Conservation (phyloP, 2,329 filamentous ascomycete species). For the Cladophialophora immunda region DNA sequence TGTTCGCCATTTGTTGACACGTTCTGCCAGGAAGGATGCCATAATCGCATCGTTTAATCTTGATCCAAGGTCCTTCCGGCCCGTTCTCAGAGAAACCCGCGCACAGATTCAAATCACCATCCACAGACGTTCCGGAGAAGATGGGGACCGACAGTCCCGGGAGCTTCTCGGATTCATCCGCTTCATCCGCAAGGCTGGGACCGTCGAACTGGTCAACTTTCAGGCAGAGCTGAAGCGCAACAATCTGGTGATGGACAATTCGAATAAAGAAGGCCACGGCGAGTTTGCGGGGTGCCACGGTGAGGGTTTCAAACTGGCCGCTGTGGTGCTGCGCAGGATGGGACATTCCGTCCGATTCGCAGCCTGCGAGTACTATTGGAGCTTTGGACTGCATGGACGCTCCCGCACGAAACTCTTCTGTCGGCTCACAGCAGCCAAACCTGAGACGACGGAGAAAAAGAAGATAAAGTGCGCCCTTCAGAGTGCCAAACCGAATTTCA, state of each 20-base stretch:
- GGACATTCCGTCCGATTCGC: slow-evolving; percentile 36
- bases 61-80: slow-evolving; percentile 25
- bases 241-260: slow-evolving; percentile 15
- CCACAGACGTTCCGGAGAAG: neutral
- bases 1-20: slow-evolving; percentile 9
- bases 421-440: slow-evolving; percentile 15
- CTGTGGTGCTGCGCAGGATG: slow-evolving; percentile 41
- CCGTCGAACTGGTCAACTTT: slow-evolving; percentile 41
- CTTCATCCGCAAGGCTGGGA: slow-evolving; percentile 33
- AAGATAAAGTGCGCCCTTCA: slow-evolving; percentile 4
- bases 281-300: slow-evolving; percentile 41
- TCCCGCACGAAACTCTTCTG: slow-evolving; percentile 18
- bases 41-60: slow-evolving; percentile 28
- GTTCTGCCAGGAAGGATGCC: slow-evolving; percentile 31
- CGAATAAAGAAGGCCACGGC: slow-evolving; percentile 32
- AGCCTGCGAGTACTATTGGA: slow-evolving; percentile 38
- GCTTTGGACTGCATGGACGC: slow-evolving; percentile 31
- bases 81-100: slow-evolving; percentile 19
- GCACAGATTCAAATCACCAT: slow-evolving; percentile 24
- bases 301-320: slow-evolving; percentile 44
- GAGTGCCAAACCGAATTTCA: slow-evolving; percentile 12
- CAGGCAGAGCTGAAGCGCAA: slow-evolving; percentile 32
- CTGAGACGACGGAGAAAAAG: slow-evolving; percentile 17
- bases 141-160: neutral
- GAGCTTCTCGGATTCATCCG: slow-evolving; percentile 40